phyloP scores from a whole-genome alignment of 352 stramenopile species.

The Pythium oligandrum region DNA sequence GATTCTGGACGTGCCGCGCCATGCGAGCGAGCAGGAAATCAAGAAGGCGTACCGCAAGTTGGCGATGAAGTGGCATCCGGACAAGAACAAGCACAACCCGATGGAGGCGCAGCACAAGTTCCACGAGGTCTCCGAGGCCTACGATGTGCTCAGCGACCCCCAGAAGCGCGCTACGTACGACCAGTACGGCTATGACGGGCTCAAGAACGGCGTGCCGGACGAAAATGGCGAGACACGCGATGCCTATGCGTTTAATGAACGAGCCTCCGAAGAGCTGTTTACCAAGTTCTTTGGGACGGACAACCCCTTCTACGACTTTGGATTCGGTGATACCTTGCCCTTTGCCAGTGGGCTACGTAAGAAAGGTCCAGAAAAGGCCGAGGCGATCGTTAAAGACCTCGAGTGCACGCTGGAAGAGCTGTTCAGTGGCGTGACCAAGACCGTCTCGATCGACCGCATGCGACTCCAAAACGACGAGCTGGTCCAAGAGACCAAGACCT shows the following conservation, averaged over 20 bases:
- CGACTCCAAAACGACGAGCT: slow-evolving; percentile 72
- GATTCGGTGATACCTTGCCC: slow-evolving; percentile 81
- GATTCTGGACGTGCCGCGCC: slow-evolving; percentile 80
- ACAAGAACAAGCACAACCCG: slow-evolving; percentile 91
- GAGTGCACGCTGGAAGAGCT: slow-evolving; percentile 90
- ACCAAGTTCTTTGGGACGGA: slow-evolving; percentile 90
- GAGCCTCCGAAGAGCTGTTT: slow-evolving; percentile 90
- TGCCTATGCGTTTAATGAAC: slow-evolving; percentile 88
- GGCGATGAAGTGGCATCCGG: slow-evolving; percentile 93
- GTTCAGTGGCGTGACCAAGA: slow-evolving; percentile 88
- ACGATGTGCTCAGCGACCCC: slow-evolving; percentile 92
- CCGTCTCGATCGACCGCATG: slow-evolving; percentile 78
- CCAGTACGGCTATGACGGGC: slow-evolving; percentile 91
- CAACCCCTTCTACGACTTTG: slow-evolving; percentile 90
- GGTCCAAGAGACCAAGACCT: slow-evolving; percentile 74
- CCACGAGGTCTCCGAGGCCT: slow-evolving; percentile 93
- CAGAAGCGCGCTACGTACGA: slow-evolving; percentile 92
- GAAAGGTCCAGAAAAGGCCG: slow-evolving; percentile 65
- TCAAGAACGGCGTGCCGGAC: slow-evolving; percentile 87
- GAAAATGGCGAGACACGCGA: slow-evolving; percentile 71
- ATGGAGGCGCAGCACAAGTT: slow-evolving; percentile 90
- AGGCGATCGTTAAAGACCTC: slow-evolving; percentile 66
- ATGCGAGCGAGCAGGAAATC: slow-evolving; percentile 84
- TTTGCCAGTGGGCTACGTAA: slow-evolving; percentile 80
- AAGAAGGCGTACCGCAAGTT: slow-evolving; percentile 96